Base-by-base conservation (phyloP, 2,329 filamentous ascomycete genomes). In the Dryadomyces quercus-mongolicae region DNA sequence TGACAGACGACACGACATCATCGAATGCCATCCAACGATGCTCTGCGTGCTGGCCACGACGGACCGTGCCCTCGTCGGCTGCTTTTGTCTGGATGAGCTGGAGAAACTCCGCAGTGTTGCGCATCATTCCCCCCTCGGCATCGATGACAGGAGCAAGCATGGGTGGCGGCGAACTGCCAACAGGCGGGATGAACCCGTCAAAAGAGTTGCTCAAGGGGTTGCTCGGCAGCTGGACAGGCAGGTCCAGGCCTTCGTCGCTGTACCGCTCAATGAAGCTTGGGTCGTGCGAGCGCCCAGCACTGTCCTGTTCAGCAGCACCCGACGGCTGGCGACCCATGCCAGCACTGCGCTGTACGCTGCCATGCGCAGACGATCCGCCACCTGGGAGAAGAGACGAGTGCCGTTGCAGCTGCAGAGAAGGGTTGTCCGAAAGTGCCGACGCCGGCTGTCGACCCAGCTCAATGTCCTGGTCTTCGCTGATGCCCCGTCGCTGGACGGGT, bases 401-500 rank as follows among this genome's bases (percentile, higher is more conserved):
- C 3, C 73, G 73, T 57, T 75, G 77, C 77, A 77, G 80, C 5
- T 77, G 77, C 62, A 59, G 59, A 5, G 58, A 59, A 1, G 74
- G 65, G 16, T 84, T 78, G 56, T 94, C 86, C 5, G 81, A 79
- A 53, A 93, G 75, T 8, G 80, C 77, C 0, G 79, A 75, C 0
- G 74, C 78, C 1, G 79, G 85, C 45, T 87, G 80, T 67, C 88
- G 81, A 20, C 84, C 86, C 22, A 88, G 67, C 65, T 94, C 89
- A 20, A 66, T 49, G 3, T 56, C 59, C 3, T 62, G 59, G 0
- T 65, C 66, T 40, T 65, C 65, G 46, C 25, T 6, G 21, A 49
- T 5, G 2, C 48, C 18, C 1, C 36, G 44, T 4, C 15, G 6
- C 51, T 22, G 5, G 1, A 55, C 15, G 5, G 59, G 59, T 4